Percentiles rank a stretch among this genome's conserved stretches.
These are phyloP conservation scores for Saprolegnia diclina DNA, from an alignment of 352 stramenopile species.

Conservation along the genomic window DNA sequence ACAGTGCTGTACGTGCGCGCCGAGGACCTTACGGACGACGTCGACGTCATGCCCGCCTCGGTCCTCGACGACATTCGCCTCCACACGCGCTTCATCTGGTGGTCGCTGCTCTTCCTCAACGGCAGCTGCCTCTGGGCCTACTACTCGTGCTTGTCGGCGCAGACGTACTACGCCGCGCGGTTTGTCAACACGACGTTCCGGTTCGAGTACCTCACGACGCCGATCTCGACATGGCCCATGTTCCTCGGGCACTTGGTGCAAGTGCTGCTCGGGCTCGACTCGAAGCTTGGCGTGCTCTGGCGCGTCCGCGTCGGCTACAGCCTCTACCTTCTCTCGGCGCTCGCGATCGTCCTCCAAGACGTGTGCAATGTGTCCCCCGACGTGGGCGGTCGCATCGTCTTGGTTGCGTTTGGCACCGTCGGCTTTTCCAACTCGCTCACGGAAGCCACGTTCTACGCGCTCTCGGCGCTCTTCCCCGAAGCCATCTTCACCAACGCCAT, in stretches of 20 bases:
- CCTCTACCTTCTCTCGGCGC: constrained; percentile 45
- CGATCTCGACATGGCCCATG: constrained; percentile 21
- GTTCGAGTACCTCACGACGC: constrained; percentile 23
- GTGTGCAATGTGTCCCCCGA: not conserved
- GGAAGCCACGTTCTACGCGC: constrained; percentile 51
- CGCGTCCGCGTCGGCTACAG: constrained; percentile 44
- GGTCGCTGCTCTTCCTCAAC: constrained; percentile 59
- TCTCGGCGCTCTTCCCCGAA: constrained; percentile 50
- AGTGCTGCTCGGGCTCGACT: constrained; percentile 22
- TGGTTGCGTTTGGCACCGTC: constrained; percentile 45
- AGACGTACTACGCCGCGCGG: constrained; percentile 48
- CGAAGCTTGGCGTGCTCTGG: constrained; percentile 30
- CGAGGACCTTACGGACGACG: too few species aligned
- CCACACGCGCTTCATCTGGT: constrained; percentile 52
- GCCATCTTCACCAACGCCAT: constrained; percentile 55
- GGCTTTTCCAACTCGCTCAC: constrained; percentile 51
- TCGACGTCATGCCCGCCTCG: constrained; percentile 37
- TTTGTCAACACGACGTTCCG: constrained; percentile 36
- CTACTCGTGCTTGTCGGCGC: constrained; percentile 61
- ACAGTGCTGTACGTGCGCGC: too few species aligned
- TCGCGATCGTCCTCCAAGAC: constrained; percentile 61
- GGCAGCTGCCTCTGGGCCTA: constrained; percentile 59
- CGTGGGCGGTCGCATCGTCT: constrained; percentile 42
- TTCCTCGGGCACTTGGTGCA: constrained; percentile 20
- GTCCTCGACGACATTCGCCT: constrained; percentile 53